Base-by-base conservation (phyloP, 192 early-diverging fungal genomes). In the Rhizoclosmatium sp. region DNA sequence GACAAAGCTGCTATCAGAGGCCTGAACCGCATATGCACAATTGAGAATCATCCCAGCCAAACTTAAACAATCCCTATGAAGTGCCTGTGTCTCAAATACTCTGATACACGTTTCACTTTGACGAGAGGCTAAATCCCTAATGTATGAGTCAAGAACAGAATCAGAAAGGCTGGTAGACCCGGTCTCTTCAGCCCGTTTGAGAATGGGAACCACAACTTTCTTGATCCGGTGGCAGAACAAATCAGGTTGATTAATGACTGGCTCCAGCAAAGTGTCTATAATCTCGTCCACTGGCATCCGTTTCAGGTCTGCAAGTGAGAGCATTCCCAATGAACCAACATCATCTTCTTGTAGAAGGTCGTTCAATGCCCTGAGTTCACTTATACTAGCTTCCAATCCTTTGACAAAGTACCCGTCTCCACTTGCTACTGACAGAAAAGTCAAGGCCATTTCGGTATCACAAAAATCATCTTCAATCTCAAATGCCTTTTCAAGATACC, bases 151-250 rank as follows among this genome's bases (percentile, higher is more conserved):
- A 3, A 80, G 45, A 31, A 31, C 31, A 31, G 31, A 31, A 31
- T 31, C 31, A 31, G 31, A 31, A 31, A 31, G 31, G 31, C 31
- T 31, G 31, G 31, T 31, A 31, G 31, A 31, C 31, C 31, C 31
- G 31, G 31, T 31, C 4, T 71, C 16, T n/a, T 5, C 14, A 16
- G 41, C 60, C 68, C 1, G 82, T 40, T 7, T 85, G 78, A 5
- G 87, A 78, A 7, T 80, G 44, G 39, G 88, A 59, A 23, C 81
- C 77, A 59, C 82, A 78, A n/a, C 83, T 49, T 23, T 86, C 83
- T 78, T 58, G 19, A 70, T 4, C 14, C 67, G 58, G 9, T 58
- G 23, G 56, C 54, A 56, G 44, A 70, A 78, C 62, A 54, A 47
- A 44, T 76, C 71, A 10, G 70, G 71, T 23, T 77, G 76, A 60